Evolutionary conservation across 1,139 yeast genomes (phyloP).

Genomic region (Blastobotrys illinoisensis): DNA sequence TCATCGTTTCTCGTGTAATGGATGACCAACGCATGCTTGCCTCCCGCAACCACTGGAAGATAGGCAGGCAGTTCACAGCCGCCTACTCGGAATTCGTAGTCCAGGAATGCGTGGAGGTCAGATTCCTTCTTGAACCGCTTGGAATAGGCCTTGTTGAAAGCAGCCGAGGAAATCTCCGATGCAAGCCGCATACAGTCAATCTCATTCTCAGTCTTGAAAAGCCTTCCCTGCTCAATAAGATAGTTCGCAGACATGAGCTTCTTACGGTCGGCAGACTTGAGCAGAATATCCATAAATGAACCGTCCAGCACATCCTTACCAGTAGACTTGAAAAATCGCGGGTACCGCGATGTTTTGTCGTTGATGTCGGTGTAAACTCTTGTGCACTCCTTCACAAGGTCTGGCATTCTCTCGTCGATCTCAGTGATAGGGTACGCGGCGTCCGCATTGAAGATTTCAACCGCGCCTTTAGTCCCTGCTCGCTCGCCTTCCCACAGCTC

Average conservation of each 20-base stretch:
- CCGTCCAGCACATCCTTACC: constrained; percentile 11
- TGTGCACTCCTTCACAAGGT: constrained; percentile 20
- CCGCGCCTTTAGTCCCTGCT: constrained; percentile 80
- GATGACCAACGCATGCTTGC: constrained; percentile 75
- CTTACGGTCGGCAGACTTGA: constrained; percentile 12
- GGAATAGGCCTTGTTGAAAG: constrained; percentile 71
- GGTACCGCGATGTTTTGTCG: constrained; percentile 15
- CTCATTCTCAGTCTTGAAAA: constrained; percentile 71
- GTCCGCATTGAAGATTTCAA: constrained; percentile 84
- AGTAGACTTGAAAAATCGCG: constrained; percentile 15
- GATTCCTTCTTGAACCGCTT: constrained; percentile 63
- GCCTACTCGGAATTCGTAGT: constrained; percentile 72
- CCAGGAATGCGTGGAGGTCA: constrained; percentile 73
- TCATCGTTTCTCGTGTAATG: constrained; percentile 91
- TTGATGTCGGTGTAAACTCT: constrained; percentile 28
- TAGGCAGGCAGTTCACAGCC: constrained; percentile 92
- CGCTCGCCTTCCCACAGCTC: constrained; percentile 96
- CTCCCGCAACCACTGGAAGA: constrained; percentile 95
- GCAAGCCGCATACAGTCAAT: constrained; percentile 74
- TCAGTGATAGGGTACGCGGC: constrained; percentile 49
- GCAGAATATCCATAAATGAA: constrained; percentile 10
- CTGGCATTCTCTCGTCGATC: constrained; percentile 18
- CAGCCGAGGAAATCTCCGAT: constrained; percentile 74
- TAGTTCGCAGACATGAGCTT: constrained; percentile 26
- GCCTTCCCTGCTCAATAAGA: constrained; percentile 53